phyloP scores from a whole-genome alignment of 1,139 yeast species.

The Geotrichum klebahnii region DNA sequence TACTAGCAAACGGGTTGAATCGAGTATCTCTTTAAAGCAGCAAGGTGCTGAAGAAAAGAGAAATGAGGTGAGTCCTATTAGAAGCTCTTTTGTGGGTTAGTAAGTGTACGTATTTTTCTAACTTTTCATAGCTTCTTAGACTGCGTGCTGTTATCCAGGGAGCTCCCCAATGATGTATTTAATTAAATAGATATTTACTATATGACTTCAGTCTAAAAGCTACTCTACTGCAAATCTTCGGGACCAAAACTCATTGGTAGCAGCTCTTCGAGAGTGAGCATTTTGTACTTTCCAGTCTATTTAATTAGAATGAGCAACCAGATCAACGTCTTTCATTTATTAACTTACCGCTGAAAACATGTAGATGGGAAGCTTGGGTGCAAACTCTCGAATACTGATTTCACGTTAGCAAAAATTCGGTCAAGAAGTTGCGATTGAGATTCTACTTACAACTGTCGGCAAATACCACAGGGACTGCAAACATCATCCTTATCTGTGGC shows the following conservation, averaged over 20 bases:
- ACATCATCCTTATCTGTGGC: conserved; percentile 58
- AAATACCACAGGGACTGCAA: conserved; percentile 89
- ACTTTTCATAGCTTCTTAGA: conserved; percentile 26
- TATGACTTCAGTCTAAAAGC: background rate
- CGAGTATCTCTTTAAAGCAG: conserved; percentile 36
- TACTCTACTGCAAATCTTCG: conserved; percentile 46
- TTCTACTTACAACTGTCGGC: conserved; percentile 84
- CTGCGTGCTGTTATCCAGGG: conserved; percentile 26
- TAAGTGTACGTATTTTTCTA: background rate
- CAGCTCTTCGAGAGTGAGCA: conserved; percentile 53
- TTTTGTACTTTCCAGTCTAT: conserved; percentile 30
- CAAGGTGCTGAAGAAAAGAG: conserved; percentile 37
- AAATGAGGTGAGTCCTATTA: conserved; percentile 31
- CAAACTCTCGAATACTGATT: conserved; percentile 62
- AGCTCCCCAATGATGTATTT: background rate
- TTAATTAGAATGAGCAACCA: background rate
- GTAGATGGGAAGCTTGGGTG: conserved; percentile 34
- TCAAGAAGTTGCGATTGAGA: conserved; percentile 44
- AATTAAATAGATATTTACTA: background rate
- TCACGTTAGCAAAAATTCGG: conserved; percentile 30
- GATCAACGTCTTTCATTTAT: background rate
- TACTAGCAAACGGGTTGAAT: conserved; percentile 36
- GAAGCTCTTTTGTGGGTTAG: background rate
- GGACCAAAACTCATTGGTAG: conserved; percentile 89
- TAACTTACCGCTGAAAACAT: conserved; percentile 29